phyloP scores from a whole-genome alignment of 345 rosid genomes.

The Gossypium thurberi region DNA sequence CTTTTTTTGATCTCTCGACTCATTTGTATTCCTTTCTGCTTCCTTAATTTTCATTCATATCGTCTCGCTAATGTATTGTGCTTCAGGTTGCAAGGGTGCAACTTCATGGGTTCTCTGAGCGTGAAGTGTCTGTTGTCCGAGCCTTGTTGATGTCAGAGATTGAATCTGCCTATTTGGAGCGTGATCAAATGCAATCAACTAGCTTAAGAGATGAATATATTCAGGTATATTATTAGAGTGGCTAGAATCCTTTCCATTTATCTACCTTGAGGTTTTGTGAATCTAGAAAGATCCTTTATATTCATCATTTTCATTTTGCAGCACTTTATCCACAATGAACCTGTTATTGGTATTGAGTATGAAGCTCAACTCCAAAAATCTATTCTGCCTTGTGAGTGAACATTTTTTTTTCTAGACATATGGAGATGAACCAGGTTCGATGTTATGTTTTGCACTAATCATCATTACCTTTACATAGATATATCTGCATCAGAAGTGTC shows the following conservation, averaged over 20 bases:
- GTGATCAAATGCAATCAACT: constrained; percentile 87
- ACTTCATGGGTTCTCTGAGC: constrained; percentile 88
- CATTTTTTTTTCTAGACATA: constrained; percentile 7
- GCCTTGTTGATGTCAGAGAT: constrained; percentile 81
- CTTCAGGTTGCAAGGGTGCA: constrained; percentile 81
- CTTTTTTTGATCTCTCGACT: constrained; percentile 14
- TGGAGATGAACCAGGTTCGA: constrained; percentile 15
- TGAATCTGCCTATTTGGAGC: constrained; percentile 93
- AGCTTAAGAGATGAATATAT: constrained; percentile 81
- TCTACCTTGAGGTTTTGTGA: background rate
- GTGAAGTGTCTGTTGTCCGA: constrained; percentile 72
- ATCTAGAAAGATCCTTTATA: background rate
- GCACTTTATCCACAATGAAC: constrained; percentile 83
- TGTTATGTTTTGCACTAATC: background rate
- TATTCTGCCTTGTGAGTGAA: constrained; percentile 72
- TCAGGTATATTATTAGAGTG: constrained; percentile 36
- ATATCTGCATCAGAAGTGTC: constrained; percentile 74
- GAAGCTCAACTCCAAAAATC: constrained; percentile 93
- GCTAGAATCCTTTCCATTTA: constrained; percentile 5
- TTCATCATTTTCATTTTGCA: constrained; percentile 22
- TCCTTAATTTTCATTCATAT: background rate
- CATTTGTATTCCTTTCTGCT: constrained; percentile 3
- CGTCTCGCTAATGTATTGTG: constrained; percentile 11
- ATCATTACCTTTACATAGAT: constrained; percentile 33
- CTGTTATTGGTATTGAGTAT: constrained; percentile 85